Evolutionary conservation across 2,329 filamentous ascomycete species (phyloP).

Genomic region (Venturia nashicola): DNA sequence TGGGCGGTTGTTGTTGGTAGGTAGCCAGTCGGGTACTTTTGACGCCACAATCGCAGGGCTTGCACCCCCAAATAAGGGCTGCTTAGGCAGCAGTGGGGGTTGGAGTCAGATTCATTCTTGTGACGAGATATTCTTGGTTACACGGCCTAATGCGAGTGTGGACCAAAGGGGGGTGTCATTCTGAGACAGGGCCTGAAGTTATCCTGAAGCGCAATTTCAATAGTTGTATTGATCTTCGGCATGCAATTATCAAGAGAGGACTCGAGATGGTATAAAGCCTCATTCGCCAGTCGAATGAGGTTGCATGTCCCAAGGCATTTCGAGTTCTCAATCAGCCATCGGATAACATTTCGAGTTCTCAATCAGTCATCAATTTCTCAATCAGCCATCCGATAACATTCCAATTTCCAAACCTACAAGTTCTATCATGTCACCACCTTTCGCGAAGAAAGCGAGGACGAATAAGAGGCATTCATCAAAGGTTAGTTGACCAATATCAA

Average conservation of each 20-base stretch:
- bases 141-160: not conserved
- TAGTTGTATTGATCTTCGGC: not conserved
- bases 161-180: not conserved
- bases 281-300: no score
- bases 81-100: no score
- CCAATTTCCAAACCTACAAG: not conserved
- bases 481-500: not conserved
- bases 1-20: not conserved
- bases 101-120: no score
- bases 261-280: not conserved
- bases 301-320: not conserved
- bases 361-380: not conserved
- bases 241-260: not conserved
- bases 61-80: no score
- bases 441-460: not conserved
- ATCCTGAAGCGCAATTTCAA: not conserved
- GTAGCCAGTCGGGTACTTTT: not conserved
- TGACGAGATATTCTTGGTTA: not conserved
- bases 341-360: not conserved
- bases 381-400: no score
- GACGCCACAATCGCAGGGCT: not conserved
- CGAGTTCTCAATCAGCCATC: no score
- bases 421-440: not conserved
- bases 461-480: not conserved
- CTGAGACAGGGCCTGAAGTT: not conserved